Evolutionary conservation across 441 rosid species (phyloP).

Genomic region (Omphalea diandra): DNA sequence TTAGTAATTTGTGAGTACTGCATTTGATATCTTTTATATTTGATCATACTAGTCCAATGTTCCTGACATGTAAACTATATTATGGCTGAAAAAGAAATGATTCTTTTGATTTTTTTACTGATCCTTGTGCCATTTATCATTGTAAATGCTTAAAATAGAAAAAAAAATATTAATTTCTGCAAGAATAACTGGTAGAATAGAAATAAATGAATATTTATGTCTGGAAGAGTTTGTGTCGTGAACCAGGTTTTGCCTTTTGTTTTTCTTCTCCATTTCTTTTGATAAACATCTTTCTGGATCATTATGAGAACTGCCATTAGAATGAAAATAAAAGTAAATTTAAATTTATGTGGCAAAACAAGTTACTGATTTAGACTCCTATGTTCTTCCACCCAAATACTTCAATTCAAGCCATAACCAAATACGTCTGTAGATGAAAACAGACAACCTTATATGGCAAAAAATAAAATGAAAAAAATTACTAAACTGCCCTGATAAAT

Average conservation of each 20-base stretch:
- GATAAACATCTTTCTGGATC: background rate
- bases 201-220: background rate
- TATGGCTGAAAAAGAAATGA: background rate
- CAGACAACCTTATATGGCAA: too few species aligned
- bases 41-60: background rate
- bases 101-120: background rate
- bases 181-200: background rate
- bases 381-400: too few species aligned
- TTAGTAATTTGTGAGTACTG: conserved; percentile 73
- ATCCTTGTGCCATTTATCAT: background rate
- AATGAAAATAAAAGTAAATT: background rate
- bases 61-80: background rate
- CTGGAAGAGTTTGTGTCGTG: background rate
- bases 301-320: background rate
- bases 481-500: too few species aligned
- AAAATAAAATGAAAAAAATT: too few species aligned
- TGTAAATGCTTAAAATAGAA: background rate
- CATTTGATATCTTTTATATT: background rate
- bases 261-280: background rate
- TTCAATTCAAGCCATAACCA: too few species aligned
- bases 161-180: background rate
- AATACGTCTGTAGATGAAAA: too few species aligned
- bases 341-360: too few species aligned
- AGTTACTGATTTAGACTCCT: too few species aligned
- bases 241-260: background rate